A percentile compares a stretch with the other conserved stretches of the same genome.
phyloP scores from a whole-genome alignment of 1,284 basidiomycete species.

The Rhizoctonia solani region DNA sequence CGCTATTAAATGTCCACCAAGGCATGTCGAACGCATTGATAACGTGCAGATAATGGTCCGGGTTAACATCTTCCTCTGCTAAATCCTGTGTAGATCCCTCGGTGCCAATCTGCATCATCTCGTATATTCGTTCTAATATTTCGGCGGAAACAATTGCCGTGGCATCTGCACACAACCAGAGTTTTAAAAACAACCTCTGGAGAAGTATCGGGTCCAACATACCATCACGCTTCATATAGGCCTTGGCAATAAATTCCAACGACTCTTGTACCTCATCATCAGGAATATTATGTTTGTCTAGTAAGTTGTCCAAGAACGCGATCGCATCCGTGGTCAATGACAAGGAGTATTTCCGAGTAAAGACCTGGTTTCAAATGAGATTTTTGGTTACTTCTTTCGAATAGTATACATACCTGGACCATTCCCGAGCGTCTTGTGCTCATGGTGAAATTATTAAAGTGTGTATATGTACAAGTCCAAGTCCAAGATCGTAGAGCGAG shows the following conservation, averaged over 20 bases:
- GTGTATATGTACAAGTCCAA: not conserved
- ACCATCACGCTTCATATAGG: conserved; percentile 93
- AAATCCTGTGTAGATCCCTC: conserved; percentile 51
- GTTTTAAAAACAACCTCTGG: too few relatives aligned
- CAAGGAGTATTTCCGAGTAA: conserved; percentile 70
- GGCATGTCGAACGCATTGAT: conserved; percentile 96
- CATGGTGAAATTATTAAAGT: conserved; percentile 4
- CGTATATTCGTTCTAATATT: conserved; percentile 80
- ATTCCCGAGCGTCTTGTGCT: conserved; percentile 25
- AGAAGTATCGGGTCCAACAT: conserved; percentile 44
- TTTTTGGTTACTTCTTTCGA: too few relatives aligned
- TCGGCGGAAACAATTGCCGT: conserved; percentile 57
- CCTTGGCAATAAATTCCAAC: conserved; percentile 81
- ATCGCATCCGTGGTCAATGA: conserved; percentile 77
- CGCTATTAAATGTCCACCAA: conserved; percentile 82
- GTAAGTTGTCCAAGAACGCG: conserved; percentile 67
- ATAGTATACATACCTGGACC: conserved; percentile 14
- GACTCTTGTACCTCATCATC: conserved; percentile 78
- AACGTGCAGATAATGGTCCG: conserved; percentile 82
- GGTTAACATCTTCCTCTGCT: conserved; percentile 67
- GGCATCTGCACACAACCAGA: conserved; percentile 39
- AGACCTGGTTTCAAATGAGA: conserved; percentile 33
- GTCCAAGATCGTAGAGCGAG: not conserved
- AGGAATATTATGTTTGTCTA: conserved; percentile 66
- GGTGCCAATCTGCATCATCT: conserved; percentile 73